phyloP scores from a whole-genome alignment of 306 rosid species.

The Begonia loranthoides region DNA sequence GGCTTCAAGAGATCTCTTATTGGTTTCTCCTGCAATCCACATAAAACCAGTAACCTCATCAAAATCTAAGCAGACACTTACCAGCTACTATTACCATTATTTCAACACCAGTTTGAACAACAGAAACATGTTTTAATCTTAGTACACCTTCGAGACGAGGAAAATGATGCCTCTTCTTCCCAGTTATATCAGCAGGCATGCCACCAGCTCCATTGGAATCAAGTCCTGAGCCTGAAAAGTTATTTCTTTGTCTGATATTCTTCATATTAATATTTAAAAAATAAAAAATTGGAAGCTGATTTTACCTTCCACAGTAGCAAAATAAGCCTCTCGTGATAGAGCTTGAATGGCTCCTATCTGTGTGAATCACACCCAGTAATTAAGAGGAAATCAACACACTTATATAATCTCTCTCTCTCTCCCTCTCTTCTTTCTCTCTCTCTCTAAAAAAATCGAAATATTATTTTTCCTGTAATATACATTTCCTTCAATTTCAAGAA shows the following conservation, averaged over 20 bases:
- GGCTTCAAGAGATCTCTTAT: slow-evolving; percentile 61
- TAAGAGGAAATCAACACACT: too few relatives aligned
- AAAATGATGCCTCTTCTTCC: slow-evolving; percentile 28
- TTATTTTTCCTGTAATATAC: too few relatives aligned
- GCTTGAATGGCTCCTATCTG: slow-evolving; percentile 89
- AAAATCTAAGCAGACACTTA: neutral
- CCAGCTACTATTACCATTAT: too few relatives aligned
- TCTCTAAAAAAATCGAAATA: too few relatives aligned
- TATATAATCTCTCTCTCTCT: too few relatives aligned
- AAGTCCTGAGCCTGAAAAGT: slow-evolving; percentile 22
- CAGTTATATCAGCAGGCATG: slow-evolving; percentile 27
- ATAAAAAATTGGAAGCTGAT: neutral
- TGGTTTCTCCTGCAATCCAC: slow-evolving; percentile 51
- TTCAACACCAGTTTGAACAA: too few relatives aligned
- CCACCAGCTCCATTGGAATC: slow-evolving; percentile 20
- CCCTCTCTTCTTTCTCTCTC: too few relatives aligned
- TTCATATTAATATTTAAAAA: too few relatives aligned
- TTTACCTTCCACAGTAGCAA: slow-evolving; percentile 51
- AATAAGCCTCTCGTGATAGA: slow-evolving; percentile 67
- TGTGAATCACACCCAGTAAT: too few relatives aligned
- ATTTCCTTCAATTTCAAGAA: too few relatives aligned
- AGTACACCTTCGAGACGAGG: slow-evolving; percentile 60
- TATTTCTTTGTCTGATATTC: neutral
- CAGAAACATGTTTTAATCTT: too few relatives aligned
- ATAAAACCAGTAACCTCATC: neutral